Evolutionary conservation across 441 rosid genomes (phyloP).

Genomic region (Lagerstroemia fauriei): DNA sequence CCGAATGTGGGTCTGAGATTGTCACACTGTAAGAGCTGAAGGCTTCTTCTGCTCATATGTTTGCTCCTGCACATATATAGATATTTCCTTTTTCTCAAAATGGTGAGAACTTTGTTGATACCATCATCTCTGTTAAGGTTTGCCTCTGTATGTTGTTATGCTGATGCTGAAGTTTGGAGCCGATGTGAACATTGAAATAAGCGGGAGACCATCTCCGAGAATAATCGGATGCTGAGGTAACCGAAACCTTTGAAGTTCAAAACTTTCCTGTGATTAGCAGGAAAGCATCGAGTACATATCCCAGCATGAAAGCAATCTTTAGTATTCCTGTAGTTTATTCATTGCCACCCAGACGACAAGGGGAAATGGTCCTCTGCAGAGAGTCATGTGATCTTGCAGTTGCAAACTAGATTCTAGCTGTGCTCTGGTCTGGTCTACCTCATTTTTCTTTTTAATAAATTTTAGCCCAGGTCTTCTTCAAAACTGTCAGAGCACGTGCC

Average conservation of each 20-base stretch:
- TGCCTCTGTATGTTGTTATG: too few species aligned
- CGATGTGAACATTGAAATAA: background rate
- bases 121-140: background rate
- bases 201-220: too few species aligned
- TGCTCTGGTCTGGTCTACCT: background rate
- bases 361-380: background rate
- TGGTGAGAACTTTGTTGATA: background rate
- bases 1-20: slow-evolving; percentile 13
- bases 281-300: too few species aligned
- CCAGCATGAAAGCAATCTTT: too few species aligned
- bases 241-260: background rate
- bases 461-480: background rate
- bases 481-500: background rate
- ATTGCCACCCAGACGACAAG: background rate
- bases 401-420: background rate
- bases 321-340: too few species aligned
- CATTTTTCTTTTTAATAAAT: too few species aligned
- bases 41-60: slow-evolving; percentile 7
- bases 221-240: background rate
- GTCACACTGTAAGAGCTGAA: slow-evolving; percentile 9
- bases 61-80: slow-evolving; percentile 6
- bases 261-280: too few species aligned
- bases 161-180: background rate
- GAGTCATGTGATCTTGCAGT: background rate
- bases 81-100: background rate